phyloP scores from a whole-genome alignment of 2,329 filamentous ascomycete species.

The Aspergillus novoparasiticus region DNA sequence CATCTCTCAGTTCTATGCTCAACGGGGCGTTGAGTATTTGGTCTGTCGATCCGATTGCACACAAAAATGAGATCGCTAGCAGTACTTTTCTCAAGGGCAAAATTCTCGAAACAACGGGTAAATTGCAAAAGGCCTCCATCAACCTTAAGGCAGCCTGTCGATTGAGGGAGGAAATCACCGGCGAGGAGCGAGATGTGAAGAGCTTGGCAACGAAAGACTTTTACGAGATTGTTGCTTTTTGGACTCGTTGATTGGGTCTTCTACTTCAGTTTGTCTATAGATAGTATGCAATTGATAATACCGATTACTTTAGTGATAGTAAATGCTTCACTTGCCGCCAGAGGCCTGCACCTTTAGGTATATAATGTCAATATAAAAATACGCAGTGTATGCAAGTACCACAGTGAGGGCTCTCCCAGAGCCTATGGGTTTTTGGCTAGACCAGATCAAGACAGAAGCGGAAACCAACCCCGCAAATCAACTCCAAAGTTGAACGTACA shows the following conservation, averaged over 20 bases:
- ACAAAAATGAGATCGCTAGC: constrained; percentile 25
- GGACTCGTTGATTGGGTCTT: neutral
- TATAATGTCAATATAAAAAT: neutral
- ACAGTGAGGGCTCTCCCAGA: neutral
- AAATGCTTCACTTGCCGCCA: neutral
- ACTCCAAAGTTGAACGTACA: neutral
- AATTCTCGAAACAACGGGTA: constrained; percentile 17
- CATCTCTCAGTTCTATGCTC: constrained; percentile 19
- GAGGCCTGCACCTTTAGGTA: neutral
- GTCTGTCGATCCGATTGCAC: constrained; percentile 11
- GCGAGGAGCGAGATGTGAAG: constrained; percentile 20
- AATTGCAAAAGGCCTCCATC: constrained; percentile 21
- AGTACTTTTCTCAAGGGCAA: constrained; percentile 26
- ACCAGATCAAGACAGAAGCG: neutral
- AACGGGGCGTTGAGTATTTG: constrained; percentile 20
- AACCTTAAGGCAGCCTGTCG: constrained; percentile 19
- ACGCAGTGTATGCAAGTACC: too few relatives aligned
- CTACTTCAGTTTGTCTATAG: neutral
- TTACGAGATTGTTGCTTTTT: constrained; percentile 23
- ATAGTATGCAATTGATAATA: neutral
- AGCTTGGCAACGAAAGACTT: constrained; percentile 21
- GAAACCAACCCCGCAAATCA: neutral
- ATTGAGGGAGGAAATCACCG: constrained; percentile 25
- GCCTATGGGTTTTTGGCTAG: neutral
- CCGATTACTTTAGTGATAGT: neutral